Conservation (phyloP, 2,329 filamentous ascomycete species). For the Trichoderma afroharzianum region DNA sequence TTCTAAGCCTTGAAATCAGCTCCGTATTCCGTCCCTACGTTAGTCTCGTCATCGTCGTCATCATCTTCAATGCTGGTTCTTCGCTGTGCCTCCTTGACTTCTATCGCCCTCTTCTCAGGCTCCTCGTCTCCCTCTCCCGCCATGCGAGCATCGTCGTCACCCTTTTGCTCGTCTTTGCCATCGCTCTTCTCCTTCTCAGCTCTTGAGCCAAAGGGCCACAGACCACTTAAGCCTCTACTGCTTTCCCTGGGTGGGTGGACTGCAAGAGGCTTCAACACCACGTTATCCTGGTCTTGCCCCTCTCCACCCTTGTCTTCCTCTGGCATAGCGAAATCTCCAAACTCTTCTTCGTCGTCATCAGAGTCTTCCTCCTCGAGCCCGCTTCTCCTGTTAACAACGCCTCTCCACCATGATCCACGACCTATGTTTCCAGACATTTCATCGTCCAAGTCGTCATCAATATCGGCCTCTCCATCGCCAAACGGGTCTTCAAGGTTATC, state of each 20-base stretch:
- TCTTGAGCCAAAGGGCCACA: slow-evolving; percentile 56
- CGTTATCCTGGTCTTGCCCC: slow-evolving; percentile 36
- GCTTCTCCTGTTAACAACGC: slow-evolving; percentile 35
- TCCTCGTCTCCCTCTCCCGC: slow-evolving; percentile 32
- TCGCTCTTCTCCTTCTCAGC: slow-evolving; percentile 31
- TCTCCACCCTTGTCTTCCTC: slow-evolving; percentile 40
- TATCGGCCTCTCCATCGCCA: slow-evolving; percentile 53
- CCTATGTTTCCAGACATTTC: slow-evolving; percentile 35
- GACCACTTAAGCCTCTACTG: slow-evolving; percentile 45
- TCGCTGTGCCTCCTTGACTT: slow-evolving; percentile 51
- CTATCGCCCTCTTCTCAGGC: slow-evolving; percentile 40
- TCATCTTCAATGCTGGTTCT: slow-evolving; percentile 59
- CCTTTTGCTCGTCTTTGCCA: slow-evolving; percentile 22
- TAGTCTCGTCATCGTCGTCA: slow-evolving; percentile 54
- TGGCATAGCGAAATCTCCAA: slow-evolving; percentile 66
- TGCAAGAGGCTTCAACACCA: slow-evolving; percentile 53
- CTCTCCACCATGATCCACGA: slow-evolving; percentile 50
- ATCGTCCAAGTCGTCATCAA: slow-evolving; percentile 52
- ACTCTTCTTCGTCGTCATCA: slow-evolving; percentile 48
- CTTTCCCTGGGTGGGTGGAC: slow-evolving; percentile 47
- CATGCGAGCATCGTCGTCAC: background rate
- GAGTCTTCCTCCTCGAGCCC: slow-evolving; percentile 45
- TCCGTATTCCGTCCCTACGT: slow-evolving; percentile 38
- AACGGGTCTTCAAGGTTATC: slow-evolving; percentile 41
- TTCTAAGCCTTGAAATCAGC: slow-evolving; percentile 13